These are phyloP conservation scores for Epichloe aotearoae DNA, from an alignment of 2,329 filamentous ascomycete genomes.

Conservation along the genomic window DNA sequence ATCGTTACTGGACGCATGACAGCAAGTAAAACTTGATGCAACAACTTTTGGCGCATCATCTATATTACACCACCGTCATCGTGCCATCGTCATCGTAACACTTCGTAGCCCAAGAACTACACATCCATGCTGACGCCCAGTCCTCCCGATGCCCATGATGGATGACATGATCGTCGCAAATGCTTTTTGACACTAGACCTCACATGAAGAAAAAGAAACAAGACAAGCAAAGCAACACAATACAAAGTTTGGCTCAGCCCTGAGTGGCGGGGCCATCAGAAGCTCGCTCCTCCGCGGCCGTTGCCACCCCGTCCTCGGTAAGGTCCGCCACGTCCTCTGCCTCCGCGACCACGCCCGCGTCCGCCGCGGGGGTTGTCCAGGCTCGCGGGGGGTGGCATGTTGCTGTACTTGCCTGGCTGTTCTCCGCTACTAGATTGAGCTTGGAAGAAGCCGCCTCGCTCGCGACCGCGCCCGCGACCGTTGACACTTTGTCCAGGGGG, in stretches of 20 bases:
- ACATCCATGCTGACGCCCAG: neutral
- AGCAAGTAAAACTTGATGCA: too few species aligned
- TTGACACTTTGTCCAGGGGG: constrained; percentile 15
- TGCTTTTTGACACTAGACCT: neutral
- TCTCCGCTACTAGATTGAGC: constrained; percentile 7
- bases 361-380: constrained; percentile 33
- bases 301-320: constrained; percentile 22
- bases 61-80: neutral
- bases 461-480: constrained; percentile 17
- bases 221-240: neutral
- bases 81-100: neutral
- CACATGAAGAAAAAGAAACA: neutral
- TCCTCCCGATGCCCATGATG: neutral
- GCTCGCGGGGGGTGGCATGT: constrained; percentile 46
- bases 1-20: too few species aligned
- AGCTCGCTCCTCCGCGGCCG: constrained; percentile 6
- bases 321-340: constrained; percentile 23
- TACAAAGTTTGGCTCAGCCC: constrained; percentile 5
- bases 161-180: neutral
- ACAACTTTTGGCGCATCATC: neutral
- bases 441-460: constrained; percentile 15
- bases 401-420: constrained; percentile 30
- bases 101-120: neutral
- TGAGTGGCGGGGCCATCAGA: neutral
- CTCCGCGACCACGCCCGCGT: constrained; percentile 25